phyloP scores from a whole-genome alignment of 345 rosid genomes.

The Moringa oleifera region DNA sequence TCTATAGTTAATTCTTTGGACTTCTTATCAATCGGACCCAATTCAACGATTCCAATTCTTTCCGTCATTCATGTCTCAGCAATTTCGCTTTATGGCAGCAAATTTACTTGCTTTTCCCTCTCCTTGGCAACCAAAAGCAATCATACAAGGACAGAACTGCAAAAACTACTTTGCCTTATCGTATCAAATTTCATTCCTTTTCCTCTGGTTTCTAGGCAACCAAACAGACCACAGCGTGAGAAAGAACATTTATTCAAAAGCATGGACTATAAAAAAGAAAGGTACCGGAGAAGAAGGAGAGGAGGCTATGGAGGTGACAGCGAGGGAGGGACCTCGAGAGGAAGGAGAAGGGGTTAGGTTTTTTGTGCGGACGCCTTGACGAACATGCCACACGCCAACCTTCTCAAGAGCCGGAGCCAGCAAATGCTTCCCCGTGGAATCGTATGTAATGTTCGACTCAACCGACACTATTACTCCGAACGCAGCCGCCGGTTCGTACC shows the following conservation, averaged over 20 bases:
- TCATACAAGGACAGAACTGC: too few species aligned
- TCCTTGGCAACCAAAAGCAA: too few species aligned
- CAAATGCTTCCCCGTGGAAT: conserved; percentile 60
- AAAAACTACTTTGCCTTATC: too few species aligned
- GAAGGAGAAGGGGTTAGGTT: conserved; percentile 47
- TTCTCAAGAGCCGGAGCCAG: conserved; percentile 83
- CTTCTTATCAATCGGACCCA: background rate
- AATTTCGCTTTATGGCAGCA: background rate
- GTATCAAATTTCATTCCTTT: background rate
- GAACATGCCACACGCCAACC: conserved; percentile 86
- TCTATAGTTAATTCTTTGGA: background rate
- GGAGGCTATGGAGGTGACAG: conserved; percentile 54
- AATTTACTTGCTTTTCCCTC: too few species aligned
- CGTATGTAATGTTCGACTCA: conserved; percentile 62
- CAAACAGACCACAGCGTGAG: background rate
- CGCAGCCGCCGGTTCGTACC: conserved; percentile 62
- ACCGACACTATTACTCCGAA: conserved; percentile 63
- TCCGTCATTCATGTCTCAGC: background rate
- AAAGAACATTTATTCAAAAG: too few species aligned
- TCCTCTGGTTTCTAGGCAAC: background rate
- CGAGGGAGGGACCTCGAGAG: conserved; percentile 47
- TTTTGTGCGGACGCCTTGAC: conserved; percentile 75
- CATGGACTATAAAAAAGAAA: too few species aligned
- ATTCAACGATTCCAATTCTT: background rate
- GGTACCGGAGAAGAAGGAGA: conserved; percentile 57